Evolutionary conservation across 116 monocot species (phyloP), one percentile per base, ranked within the genome.

Genomic region (Posidonia oceanica): DNA sequence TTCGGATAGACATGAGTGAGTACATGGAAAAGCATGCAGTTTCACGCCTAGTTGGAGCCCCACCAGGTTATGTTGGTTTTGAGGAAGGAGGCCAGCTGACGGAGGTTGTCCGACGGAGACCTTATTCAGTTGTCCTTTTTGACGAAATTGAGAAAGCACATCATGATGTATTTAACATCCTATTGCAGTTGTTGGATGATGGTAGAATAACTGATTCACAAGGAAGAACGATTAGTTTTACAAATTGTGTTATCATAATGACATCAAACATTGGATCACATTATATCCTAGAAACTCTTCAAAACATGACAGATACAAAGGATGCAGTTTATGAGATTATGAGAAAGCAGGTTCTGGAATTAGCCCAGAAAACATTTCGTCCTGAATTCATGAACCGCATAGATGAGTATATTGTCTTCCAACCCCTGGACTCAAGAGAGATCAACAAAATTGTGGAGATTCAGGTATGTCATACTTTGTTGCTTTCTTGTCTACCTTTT

Each of bases 141-240:
- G 91, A 95, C 76, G 95, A 95, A 78, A 81, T 95, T 55, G 95
- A 95, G 68, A 95, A 91, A 71, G 95, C 91, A 14, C 95, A 95
- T 52, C 88, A 84, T 71, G 95, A 95, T 73, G 95, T 95, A 0
- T 95, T 95, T 61, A 95, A 95, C 71, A 84, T 95, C 62, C 72
- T 95, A 3, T 66, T 95, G 74, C 95, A 95, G 53, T 64, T 95
- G 2, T 68, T 95, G 54, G 95, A 95, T 66, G 95, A 95, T 83
- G 95, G 95, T 42, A 91, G 95, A 59, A 84, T 95, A n/a, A 95
- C 95, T 7, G 95, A 95, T 70, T 84, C 91, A 40, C 86, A 88
- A 56, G 91, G 91, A 51, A 86, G 86, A 71, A 86, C 84, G 14
- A 88, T 95, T 14, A 88, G 88, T 66, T 95, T 95, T 64, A 86